Percentiles rank a stretch among this genome's conserved stretches.
Evolutionary conservation across 2,329 filamentous ascomycete species (phyloP).

Genomic region (Purpureocillium lavendulum): DNA sequence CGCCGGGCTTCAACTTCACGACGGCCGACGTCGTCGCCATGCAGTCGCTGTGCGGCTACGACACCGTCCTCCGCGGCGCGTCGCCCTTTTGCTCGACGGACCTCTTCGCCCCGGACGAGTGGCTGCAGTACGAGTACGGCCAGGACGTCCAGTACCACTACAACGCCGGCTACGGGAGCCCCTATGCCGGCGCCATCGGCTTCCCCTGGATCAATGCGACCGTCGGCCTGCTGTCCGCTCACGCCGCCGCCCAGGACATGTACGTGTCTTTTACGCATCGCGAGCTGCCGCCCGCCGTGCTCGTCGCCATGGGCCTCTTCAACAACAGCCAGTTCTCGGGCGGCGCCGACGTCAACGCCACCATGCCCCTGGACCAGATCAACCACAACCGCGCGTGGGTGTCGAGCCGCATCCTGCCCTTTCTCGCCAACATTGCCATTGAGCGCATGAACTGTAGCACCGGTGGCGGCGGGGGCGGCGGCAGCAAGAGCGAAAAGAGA

Average conservation of each 20-base stretch:
- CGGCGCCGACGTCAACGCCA: conserved; percentile 45
- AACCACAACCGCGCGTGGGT: conserved; percentile 58
- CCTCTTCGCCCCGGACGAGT: conserved; percentile 52
- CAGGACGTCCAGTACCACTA: conserved; percentile 57
- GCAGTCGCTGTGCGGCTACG: conserved; percentile 59
- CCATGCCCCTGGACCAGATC: conserved; percentile 54
- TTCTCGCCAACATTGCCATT: conserved; percentile 57
- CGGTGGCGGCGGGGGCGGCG: background rate
- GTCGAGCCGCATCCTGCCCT: conserved; percentile 54
- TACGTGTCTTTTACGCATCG: conserved; percentile 63
- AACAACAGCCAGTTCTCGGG: conserved; percentile 54
- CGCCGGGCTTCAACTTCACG: conserved; percentile 54
- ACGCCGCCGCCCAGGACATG: conserved; percentile 35
- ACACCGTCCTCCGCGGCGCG: conserved; percentile 53
- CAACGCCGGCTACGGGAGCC: conserved; percentile 57
- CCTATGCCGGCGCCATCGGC: conserved; percentile 48
- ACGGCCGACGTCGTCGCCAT: conserved; percentile 54
- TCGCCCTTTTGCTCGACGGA: conserved; percentile 53
- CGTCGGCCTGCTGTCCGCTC: conserved; percentile 35
- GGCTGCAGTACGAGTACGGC: conserved; percentile 59
- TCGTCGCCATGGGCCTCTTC: conserved; percentile 61
- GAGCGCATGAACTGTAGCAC: conserved; percentile 51
- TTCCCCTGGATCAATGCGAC: conserved; percentile 61
- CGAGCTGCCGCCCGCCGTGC: conserved; percentile 57
- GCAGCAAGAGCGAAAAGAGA: no score